Percentiles rank a stretch among this genome's conserved stretches.
phyloP scores from a whole-genome alignment of 2,329 filamentous ascomycete genomes.

The Beauveria sp. region DNA sequence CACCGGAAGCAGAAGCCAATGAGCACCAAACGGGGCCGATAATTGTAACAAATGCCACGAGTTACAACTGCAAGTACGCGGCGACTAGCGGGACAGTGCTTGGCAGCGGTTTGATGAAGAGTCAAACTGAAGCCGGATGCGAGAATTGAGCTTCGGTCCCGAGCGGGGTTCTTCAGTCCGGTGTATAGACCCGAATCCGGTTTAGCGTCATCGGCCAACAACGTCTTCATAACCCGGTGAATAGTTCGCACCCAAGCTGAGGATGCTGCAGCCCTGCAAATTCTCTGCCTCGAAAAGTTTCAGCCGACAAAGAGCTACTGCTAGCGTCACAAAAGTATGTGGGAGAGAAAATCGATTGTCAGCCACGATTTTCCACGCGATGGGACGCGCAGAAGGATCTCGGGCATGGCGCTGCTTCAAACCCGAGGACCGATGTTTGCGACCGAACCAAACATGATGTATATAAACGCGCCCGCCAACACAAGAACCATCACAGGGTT shows the following conservation, averaged over 20 bases:
- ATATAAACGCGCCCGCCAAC: not conserved
- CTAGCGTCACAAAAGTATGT: not conserved
- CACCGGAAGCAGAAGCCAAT: not conserved
- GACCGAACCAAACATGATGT: not conserved
- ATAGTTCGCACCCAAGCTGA: constrained; percentile 10
- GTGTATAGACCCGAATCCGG: not conserved
- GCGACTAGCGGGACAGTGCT: not conserved
- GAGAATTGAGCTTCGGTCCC: constrained; percentile 17
- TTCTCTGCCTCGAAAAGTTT: not conserved
- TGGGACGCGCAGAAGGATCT: constrained; percentile 6
- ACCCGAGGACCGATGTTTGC: not conserved
- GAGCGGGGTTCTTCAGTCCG: constrained; percentile 8
- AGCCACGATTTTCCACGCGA: not conserved
- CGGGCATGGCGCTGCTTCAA: not conserved
- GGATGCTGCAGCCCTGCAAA: not conserved
- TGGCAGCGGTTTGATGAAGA: not conserved
- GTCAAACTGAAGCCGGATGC: constrained; percentile 1
- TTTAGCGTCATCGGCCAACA: constrained; percentile 16
- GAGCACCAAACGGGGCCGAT: not conserved
- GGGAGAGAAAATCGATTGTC: not conserved
- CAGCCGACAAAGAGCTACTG: not conserved
- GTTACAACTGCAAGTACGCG: not conserved
- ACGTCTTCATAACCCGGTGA: not conserved
- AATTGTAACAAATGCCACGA: not conserved
- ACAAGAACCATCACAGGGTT: not conserved